Conservation (phyloP, 495 filamentous ascomycete species). For the Cercophora samala region DNA sequence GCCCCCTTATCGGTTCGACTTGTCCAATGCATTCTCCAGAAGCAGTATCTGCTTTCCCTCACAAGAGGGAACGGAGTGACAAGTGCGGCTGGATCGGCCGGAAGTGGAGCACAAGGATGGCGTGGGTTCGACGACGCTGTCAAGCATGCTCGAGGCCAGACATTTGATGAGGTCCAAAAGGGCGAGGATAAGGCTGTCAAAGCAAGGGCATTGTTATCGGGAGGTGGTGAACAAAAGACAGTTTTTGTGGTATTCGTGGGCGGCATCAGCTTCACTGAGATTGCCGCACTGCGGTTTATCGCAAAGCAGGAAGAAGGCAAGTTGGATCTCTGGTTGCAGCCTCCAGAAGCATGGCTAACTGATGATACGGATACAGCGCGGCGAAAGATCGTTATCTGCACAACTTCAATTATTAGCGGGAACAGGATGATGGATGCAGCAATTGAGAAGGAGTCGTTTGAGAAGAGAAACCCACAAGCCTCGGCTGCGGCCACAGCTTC, state of each 20-base stretch:
- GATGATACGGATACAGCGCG: slow-evolving; percentile 39
- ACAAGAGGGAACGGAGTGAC: slow-evolving; percentile 54
- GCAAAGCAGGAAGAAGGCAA: slow-evolving; percentile 78
- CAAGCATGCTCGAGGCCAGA: slow-evolving; percentile 77
- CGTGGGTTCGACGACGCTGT: slow-evolving; percentile 85
- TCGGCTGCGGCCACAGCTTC: neutral
- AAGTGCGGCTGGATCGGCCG: slow-evolving; percentile 44
- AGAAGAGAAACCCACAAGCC: slow-evolving; percentile 33
- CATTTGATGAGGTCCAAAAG: slow-evolving; percentile 89
- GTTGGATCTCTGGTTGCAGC: too few relatives aligned
- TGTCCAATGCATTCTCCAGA: slow-evolving; percentile 93
- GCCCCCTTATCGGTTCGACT: slow-evolving; percentile 90
- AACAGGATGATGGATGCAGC: slow-evolving; percentile 85
- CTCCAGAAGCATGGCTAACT: slow-evolving; percentile 16
- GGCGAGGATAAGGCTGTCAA: slow-evolving; percentile 91
- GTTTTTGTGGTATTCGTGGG: slow-evolving; percentile 94
- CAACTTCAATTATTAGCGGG: slow-evolving; percentile 87
- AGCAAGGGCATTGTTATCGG: slow-evolving; percentile 78
- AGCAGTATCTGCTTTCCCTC: slow-evolving; percentile 71
- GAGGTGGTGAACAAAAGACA: slow-evolving; percentile 69
- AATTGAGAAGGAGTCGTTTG: slow-evolving; percentile 70
- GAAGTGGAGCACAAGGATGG: slow-evolving; percentile 74
- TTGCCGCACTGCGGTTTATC: slow-evolving; percentile 89
- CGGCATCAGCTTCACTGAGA: slow-evolving; percentile 92
- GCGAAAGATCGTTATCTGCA: slow-evolving; percentile 84